Conservation (phyloP, 768 basidiomycete genomes). For the Rhodotorula paludigena region DNA sequence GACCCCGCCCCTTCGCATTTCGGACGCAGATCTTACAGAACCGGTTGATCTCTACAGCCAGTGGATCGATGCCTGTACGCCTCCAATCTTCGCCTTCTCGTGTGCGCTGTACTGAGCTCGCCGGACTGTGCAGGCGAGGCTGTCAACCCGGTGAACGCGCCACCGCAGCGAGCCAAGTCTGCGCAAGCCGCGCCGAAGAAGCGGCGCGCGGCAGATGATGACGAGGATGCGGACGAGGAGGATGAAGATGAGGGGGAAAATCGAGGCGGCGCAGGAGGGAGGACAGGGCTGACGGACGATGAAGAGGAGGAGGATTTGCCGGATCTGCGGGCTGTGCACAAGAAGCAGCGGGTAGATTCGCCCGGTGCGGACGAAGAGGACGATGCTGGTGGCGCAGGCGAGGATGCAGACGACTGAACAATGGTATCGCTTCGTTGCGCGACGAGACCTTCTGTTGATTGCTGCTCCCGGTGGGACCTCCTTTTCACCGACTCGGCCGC, state of each 20-base stretch:
- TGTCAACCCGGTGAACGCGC: background rate
- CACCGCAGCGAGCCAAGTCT: background rate
- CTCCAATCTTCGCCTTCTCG: background rate
- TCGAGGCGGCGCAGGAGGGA: too few relatives aligned
- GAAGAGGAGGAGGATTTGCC: too few relatives aligned
- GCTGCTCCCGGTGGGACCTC: too few relatives aligned
- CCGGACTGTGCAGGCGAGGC: background rate
- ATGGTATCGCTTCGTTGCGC: too few relatives aligned
- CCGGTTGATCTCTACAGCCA: slow-evolving; percentile 41
- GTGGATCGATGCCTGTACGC: slow-evolving; percentile 42
- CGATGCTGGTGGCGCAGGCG: too few relatives aligned
- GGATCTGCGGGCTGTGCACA: too few relatives aligned
- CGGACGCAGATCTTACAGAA: slow-evolving; percentile 34
- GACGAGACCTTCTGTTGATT: too few relatives aligned
- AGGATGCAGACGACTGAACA: too few relatives aligned
- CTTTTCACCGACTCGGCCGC: too few relatives aligned
- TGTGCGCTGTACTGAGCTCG: background rate
- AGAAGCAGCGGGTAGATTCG: too few relatives aligned
- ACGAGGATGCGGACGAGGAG: slow-evolving; percentile 12
- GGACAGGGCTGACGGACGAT: too few relatives aligned
- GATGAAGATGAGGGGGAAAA: background rate
- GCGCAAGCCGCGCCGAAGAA: background rate
- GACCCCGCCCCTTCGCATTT: background rate
- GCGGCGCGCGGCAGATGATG: background rate
- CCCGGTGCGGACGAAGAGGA: too few relatives aligned